Conservation (phyloP, 768 basidiomycete species). For the Brasilioporus rufonigricans region DNA sequence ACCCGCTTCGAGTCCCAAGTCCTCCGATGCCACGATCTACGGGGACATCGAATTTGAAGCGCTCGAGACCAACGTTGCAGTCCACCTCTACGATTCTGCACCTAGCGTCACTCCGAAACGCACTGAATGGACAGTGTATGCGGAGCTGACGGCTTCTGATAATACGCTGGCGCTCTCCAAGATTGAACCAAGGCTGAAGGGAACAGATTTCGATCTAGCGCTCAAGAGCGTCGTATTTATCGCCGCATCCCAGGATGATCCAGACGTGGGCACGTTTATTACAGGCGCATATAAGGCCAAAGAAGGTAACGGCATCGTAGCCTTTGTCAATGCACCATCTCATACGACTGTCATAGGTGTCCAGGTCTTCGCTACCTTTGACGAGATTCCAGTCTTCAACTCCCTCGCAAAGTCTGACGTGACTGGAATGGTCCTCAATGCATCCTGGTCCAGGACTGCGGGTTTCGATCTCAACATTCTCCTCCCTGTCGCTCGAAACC, state of each 20-base stretch:
- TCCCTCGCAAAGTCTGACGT: neutral
- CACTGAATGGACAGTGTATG: conserved; percentile 3
- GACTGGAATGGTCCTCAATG: conserved; percentile 3
- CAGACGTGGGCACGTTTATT: neutral
- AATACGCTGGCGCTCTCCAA: conserved; percentile 4
- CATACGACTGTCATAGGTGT: neutral
- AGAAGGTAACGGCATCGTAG: neutral
- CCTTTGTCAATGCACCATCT: neutral
- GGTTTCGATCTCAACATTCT: conserved; percentile 2
- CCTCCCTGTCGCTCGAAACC: conserved; percentile 8
- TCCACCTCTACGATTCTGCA: conserved; percentile 4
- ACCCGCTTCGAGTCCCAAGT: neutral
- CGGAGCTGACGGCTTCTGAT: neutral
- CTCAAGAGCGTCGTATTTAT: neutral
- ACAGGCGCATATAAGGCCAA: neutral
- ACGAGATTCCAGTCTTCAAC: conserved; percentile 1
- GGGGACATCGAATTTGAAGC: conserved; percentile 2
- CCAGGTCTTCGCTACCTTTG: conserved; percentile 3
- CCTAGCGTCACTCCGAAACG: neutral
- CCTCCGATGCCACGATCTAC: neutral
- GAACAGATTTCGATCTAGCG: neutral
- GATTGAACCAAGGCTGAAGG: conserved; percentile 2
- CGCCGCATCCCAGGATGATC: conserved; percentile 3
- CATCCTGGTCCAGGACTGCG: neutral
- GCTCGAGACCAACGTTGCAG: neutral